Conservation (phyloP, 768 basidiomycete genomes). For the Gelatoporia subvermispora region DNA sequence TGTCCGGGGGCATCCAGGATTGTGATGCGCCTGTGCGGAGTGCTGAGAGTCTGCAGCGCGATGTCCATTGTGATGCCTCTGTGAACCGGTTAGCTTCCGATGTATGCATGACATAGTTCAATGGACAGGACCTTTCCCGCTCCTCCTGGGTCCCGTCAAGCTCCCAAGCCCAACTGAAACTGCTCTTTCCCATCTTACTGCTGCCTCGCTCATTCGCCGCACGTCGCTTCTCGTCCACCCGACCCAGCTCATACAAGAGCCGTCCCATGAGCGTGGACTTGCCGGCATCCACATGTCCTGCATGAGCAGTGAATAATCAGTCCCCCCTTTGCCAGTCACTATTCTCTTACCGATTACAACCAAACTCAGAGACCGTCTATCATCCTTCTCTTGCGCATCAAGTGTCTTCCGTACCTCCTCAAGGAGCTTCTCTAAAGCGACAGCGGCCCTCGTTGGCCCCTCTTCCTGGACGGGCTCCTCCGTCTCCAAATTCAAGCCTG, state of each 20-base stretch:
- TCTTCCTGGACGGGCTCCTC: conserved; percentile 35
- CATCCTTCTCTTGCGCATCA: conserved; percentile 40
- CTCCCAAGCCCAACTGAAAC: conserved; percentile 98
- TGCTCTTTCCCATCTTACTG: conserved; percentile 84
- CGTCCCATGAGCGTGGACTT: conserved; percentile 98
- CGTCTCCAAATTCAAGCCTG: conserved; percentile 60
- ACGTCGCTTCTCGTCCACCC: conserved; percentile 79
- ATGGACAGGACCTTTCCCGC: conserved; percentile 67
- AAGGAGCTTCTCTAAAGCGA: conserved; percentile 77
- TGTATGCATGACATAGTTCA: not conserved
- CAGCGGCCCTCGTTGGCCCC: conserved; percentile 56
- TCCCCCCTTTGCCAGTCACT: not conserved
- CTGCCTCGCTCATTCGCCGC: conserved; percentile 86
- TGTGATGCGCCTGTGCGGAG: conserved; percentile 74
- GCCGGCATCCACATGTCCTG: conserved; percentile 98
- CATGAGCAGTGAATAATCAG: not conserved
- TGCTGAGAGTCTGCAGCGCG: conserved; percentile 73
- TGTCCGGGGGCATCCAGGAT: conserved; percentile 98
- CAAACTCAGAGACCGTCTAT: conserved; percentile 73
- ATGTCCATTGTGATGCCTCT: conserved; percentile 99
- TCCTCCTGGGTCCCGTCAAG: conserved; percentile 92
- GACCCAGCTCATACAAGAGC: conserved; percentile 86
- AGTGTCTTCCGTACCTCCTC: conserved; percentile 66
- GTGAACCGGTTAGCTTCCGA: conserved; percentile 7
- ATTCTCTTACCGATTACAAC: conserved; percentile 77